phyloP scores from a whole-genome alignment of 2,329 filamentous ascomycete species.

The Pyricularia sp. region DNA sequence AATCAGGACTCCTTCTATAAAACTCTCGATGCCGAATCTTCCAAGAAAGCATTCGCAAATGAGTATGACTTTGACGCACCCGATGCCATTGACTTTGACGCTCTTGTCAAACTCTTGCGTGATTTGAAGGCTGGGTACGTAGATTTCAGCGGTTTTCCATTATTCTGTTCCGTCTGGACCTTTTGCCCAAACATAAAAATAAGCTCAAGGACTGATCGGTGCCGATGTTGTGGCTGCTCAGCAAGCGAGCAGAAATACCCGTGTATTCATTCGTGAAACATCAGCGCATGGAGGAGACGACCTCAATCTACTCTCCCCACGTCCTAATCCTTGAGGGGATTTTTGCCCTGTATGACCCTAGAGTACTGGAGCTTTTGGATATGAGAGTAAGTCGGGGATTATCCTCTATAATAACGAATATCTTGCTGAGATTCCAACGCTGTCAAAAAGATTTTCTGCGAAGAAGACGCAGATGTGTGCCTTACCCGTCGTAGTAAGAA shows the following conservation, averaged over 20 bases:
- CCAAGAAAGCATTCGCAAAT: conserved; percentile 72
- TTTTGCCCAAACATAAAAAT: neutral
- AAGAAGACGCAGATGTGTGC: conserved; percentile 91
- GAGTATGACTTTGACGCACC: conserved; percentile 96
- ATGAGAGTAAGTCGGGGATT: conserved; percentile 56
- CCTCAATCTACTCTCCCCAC: conserved; percentile 89
- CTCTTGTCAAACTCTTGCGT: conserved; percentile 66
- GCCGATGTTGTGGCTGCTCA: conserved; percentile 22
- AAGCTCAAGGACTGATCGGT: neutral
- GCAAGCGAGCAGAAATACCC: conserved; percentile 82
- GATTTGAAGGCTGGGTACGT: conserved; percentile 87
- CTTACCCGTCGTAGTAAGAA: conserved; percentile 73
- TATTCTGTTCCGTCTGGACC: neutral
- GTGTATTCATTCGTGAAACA: conserved; percentile 95
- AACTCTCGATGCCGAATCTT: conserved; percentile 69
- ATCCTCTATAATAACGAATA: neutral
- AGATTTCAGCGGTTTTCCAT: neutral
- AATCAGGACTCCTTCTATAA: conserved; percentile 94
- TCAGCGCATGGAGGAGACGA: conserved; percentile 67
- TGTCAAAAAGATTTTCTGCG: conserved; percentile 71
- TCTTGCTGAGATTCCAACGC: conserved; percentile 1
- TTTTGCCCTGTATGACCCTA: conserved; percentile 81
- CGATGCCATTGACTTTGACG: conserved; percentile 86
- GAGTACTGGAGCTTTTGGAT: conserved; percentile 79
- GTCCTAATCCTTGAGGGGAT: conserved; percentile 95